Evolutionary conservation across 2,329 filamentous ascomycete genomes (phyloP).

Genomic region (Didymella exigua): DNA sequence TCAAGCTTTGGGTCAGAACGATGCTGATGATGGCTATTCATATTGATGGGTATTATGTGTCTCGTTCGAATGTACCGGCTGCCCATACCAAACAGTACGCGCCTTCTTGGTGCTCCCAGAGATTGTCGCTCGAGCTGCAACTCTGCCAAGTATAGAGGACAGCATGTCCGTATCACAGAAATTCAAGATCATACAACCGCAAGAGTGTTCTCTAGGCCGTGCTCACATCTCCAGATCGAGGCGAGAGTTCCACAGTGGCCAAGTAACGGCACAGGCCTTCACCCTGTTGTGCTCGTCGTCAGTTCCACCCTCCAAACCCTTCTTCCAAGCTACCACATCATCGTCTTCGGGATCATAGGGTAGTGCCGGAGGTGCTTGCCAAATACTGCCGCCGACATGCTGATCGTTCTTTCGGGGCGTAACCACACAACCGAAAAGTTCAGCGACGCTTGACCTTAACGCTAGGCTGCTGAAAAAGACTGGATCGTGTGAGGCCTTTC

Average conservation of each 20-base stretch:
- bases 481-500: constrained; percentile 63
- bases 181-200: background rate
- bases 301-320: background rate
- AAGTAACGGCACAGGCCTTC: background rate
- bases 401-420: constrained; percentile 77
- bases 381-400: constrained; percentile 35
- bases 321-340: constrained; percentile 19
- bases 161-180: too few relatives aligned
- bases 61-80: background rate
- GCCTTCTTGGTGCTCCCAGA: background rate
- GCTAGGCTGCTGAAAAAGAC: constrained; percentile 52
- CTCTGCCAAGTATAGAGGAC: background rate
- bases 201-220: background rate
- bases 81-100: background rate
- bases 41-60: background rate
- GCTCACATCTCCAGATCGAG: background rate
- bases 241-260: constrained; percentile 4
- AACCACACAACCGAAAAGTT: constrained; percentile 55
- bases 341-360: constrained; percentile 19
- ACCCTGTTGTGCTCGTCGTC: background rate
- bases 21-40: background rate
- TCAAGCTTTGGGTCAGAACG: background rate
- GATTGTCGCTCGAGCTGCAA: background rate
- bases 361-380: constrained; percentile 53
- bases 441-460: constrained; percentile 11